Evolutionary conservation across 148 eudicot species (phyloP).

Genomic region (Linanthus parryae): DNA sequence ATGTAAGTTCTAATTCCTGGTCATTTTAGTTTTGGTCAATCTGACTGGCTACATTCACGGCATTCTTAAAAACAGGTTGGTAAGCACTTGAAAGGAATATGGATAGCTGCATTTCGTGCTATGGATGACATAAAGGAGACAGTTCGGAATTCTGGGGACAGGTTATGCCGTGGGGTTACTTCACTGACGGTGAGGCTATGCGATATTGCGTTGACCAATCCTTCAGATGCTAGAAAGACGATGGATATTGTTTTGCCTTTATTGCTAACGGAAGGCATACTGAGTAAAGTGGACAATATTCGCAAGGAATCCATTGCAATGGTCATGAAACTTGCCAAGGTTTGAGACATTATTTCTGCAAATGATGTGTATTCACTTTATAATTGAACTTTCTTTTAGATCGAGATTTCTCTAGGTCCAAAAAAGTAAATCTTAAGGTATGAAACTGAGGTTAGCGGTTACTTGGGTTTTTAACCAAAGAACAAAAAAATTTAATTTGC

Average conservation of each 20-base stretch:
- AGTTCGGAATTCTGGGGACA: conserved; percentile 87
- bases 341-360: conserved; percentile 7
- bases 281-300: conserved; percentile 93
- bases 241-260: conserved; percentile 88
- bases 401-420: too few relatives aligned
- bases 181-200: conserved; percentile 84
- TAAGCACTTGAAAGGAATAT: conserved; percentile 64
- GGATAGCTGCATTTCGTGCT: conserved; percentile 94
- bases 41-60: neutral
- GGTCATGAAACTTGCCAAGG: conserved; percentile 98
- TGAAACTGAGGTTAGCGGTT: too few relatives aligned
- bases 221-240: conserved; percentile 59
- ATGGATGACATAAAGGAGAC: conserved; percentile 99
- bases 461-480: too few relatives aligned
- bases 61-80: conserved; percentile 39
- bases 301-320: conserved; percentile 89
- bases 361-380: neutral
- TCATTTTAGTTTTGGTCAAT: neutral
- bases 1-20: too few relatives aligned
- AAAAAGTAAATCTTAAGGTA: too few relatives aligned
- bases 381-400: neutral
- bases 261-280: conserved; percentile 81
- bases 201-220: conserved; percentile 80
- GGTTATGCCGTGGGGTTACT: conserved; percentile 71
- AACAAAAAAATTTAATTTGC: too few relatives aligned